Percentiles rank a stretch among this genome's conserved stretches.
phyloP scores from a whole-genome alignment of 2,329 filamentous ascomycete species.

The Intubia oerlemansii region DNA sequence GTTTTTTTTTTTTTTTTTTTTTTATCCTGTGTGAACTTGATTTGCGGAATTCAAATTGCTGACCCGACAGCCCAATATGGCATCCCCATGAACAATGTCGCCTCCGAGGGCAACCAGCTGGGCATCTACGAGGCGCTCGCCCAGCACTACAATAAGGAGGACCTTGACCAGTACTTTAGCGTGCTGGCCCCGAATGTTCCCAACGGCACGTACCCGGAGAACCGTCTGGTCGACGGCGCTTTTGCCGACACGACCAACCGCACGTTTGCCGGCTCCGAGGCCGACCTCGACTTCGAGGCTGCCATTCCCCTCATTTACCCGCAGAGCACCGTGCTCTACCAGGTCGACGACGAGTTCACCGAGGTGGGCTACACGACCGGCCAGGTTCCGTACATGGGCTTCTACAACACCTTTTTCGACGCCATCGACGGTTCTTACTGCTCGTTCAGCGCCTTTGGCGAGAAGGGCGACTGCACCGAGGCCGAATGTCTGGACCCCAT shows the following conservation, averaged over 20 bases:
- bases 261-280: slow-evolving; percentile 12
- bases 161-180: slow-evolving; percentile 10
- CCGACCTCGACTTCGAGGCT: slow-evolving; percentile 25
- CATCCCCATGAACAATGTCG: slow-evolving; percentile 8
- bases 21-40: too few relatives aligned
- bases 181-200: slow-evolving; percentile 7
- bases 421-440: slow-evolving; percentile 29
- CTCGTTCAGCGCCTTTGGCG: slow-evolving; percentile 22
- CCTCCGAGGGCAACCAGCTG: slow-evolving; percentile 9
- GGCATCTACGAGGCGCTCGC: slow-evolving; percentile 11
- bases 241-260: slow-evolving; percentile 3
- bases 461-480: slow-evolving; percentile 19
- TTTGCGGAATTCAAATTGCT: background rate
- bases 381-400: slow-evolving; percentile 7
- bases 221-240: slow-evolving; percentile 11
- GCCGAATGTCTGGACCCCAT: slow-evolving; percentile 20
- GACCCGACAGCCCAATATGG: slow-evolving; percentile 8
- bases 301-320: slow-evolving; percentile 28
- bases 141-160: slow-evolving; percentile 11
- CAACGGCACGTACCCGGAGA: slow-evolving; percentile 11
- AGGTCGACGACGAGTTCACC: slow-evolving; percentile 13
- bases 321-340: slow-evolving; percentile 17
- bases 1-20: too few relatives aligned
- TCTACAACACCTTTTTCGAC: slow-evolving; percentile 20
- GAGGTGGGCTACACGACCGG: slow-evolving; percentile 9